Percentiles rank a stretch among this genome's conserved stretches.
These are phyloP conservation scores for Mimosa bimucronata DNA, from an alignment of 306 rosid species.

Conservation along the genomic window DNA sequence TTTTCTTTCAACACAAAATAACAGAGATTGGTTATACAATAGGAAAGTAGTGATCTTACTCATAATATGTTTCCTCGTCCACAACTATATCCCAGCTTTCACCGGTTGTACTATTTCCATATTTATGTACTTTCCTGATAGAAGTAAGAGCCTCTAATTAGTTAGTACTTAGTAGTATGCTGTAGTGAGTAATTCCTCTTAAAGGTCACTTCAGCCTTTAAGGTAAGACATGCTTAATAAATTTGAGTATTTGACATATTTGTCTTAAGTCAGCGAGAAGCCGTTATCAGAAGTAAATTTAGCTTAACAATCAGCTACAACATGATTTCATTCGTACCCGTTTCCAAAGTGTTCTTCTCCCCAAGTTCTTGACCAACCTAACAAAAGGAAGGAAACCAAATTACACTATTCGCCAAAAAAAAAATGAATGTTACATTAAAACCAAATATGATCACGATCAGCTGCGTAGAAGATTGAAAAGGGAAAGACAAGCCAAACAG, in stretches of 20 bases:
- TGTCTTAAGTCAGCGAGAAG: slow-evolving; percentile 9
- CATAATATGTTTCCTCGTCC: slow-evolving; percentile 96
- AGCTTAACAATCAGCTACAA: slow-evolving; percentile 30
- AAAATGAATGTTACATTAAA: no score
- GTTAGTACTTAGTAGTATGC: slow-evolving; percentile 14
- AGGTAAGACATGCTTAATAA: background rate
- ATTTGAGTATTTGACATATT: background rate
- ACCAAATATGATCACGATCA: no score
- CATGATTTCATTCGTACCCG: slow-evolving; percentile 58
- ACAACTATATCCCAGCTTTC: slow-evolving; percentile 98
- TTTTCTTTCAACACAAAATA: background rate
- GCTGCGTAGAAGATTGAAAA: no score
- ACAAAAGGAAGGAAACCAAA: slow-evolving; percentile 34
- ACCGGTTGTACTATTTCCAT: slow-evolving; percentile 95
- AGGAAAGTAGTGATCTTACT: slow-evolving; percentile 57
- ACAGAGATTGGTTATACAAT: background rate
- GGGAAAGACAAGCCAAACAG: no score
- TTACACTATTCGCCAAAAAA: background rate
- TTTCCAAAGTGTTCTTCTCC: slow-evolving; percentile 99
- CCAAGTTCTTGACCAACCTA: slow-evolving; percentile 99
- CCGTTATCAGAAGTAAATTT: slow-evolving; percentile 18
- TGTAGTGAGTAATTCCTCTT: slow-evolving; percentile 4
- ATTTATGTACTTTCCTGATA: slow-evolving; percentile 94
- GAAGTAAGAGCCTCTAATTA: slow-evolving; percentile 33
- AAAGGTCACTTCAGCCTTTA: slow-evolving; percentile 15